A percentile compares a stretch with the other conserved stretches of the same genome.
Conservation (phyloP, 73 alveolate genomes). For the Tetrahymena malaccensis region DNA sequence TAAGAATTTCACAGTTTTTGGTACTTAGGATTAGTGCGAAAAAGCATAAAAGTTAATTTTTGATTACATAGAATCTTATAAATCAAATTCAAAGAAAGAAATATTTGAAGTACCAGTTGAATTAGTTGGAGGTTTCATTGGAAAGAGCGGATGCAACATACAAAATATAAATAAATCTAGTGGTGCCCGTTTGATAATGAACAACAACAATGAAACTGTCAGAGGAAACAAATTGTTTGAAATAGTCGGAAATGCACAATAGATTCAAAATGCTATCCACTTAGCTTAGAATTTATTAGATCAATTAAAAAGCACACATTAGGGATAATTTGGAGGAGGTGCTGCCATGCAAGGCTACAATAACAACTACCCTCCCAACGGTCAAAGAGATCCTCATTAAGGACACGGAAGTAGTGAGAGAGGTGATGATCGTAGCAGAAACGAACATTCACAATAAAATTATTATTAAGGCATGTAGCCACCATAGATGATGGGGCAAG, state of each 20-base stretch:
- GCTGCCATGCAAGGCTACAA: not conserved
- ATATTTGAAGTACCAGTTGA: not conserved
- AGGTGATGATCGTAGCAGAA: not conserved
- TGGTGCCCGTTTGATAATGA: not conserved
- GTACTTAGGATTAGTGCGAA: not conserved
- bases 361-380: not conserved
- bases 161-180: not conserved
- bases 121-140: not conserved
- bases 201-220: not conserved
- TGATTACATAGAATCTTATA: not conserved
- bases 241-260: not conserved
- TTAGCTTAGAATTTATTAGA: not conserved
- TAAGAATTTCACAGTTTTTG: not conserved
- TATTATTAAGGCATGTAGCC: not conserved
- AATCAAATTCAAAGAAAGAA: not conserved
- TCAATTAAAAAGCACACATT: not conserved
- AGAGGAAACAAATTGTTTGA: not conserved
- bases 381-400: not conserved
- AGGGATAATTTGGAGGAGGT: not conserved
- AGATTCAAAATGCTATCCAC: not conserved
- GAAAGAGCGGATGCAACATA: not conserved
- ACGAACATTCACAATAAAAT: not conserved
- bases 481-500: not conserved
- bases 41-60: not conserved
- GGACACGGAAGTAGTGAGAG: not conserved